Percentiles rank a stretch among this genome's conserved stretches.
phyloP scores from a whole-genome alignment of 371 early-diverging fungal species.

The Batkoa obscura region DNA sequence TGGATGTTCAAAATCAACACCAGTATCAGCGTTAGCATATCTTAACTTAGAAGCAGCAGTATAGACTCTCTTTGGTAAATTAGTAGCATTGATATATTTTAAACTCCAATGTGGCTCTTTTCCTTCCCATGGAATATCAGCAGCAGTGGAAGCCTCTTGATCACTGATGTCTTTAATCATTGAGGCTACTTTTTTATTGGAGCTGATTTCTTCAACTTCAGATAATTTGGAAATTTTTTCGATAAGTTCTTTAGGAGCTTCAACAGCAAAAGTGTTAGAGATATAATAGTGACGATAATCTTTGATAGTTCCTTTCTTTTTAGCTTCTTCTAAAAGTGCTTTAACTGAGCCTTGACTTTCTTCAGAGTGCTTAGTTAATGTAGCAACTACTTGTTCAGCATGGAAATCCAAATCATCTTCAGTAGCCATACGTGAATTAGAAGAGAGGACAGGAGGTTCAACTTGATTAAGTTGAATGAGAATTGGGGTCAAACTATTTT shows the following conservation, averaged over 20 bases:
- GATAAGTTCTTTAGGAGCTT: not conserved
- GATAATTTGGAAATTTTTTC: not conserved
- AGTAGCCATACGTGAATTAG: not conserved
- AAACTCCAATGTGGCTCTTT: not conserved
- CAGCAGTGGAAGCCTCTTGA: not conserved
- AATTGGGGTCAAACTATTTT: not conserved
- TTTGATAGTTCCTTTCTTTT: not conserved
- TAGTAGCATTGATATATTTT: conserved; percentile 1
- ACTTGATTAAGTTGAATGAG: not conserved
- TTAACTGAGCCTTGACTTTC: not conserved
- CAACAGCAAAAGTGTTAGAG: conserved; percentile 3
- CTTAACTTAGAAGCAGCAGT: not conserved
- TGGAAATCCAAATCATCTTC: not conserved
- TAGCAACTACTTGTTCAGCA: not conserved
- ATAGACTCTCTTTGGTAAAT: not conserved
- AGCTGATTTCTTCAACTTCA: conserved; percentile 1
- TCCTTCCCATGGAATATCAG: not conserved
- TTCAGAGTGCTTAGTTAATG: not conserved
- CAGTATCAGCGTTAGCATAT: conserved; percentile 22
- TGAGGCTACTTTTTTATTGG: not conserved
- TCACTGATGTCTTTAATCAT: not conserved
- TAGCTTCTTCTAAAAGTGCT: not conserved
- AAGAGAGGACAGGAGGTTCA: not conserved
- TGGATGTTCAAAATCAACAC: conserved; percentile 42
- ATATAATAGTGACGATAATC: conserved; percentile 3